Evolutionary conservation across 2,329 filamentous ascomycete species (phyloP).

Genomic region (Pezicula rhizophila): DNA sequence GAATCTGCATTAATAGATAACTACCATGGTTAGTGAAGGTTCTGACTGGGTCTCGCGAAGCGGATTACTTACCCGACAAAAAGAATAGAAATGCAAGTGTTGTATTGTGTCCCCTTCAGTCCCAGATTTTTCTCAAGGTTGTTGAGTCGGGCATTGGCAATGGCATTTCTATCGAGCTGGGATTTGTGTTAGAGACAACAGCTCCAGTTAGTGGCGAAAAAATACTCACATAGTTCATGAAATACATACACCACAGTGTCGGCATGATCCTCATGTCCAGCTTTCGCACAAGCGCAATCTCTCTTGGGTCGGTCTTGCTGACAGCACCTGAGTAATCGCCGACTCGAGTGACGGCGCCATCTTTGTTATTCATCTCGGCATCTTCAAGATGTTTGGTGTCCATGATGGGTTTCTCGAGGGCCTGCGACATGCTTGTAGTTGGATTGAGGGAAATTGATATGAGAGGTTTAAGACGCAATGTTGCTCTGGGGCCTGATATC

Average conservation of each 20-base stretch:
- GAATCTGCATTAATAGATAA: slow-evolving; percentile 19
- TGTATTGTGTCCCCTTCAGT: slow-evolving; percentile 25
- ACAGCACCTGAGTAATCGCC: slow-evolving; percentile 34
- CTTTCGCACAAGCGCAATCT: slow-evolving; percentile 35
- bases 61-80: slow-evolving; percentile 16
- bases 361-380: too few species aligned
- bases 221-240: slow-evolving; percentile 28
- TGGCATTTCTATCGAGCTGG: slow-evolving; percentile 27
- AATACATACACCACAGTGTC: slow-evolving; percentile 21
- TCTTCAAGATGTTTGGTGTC: too few species aligned
- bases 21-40: neutral
- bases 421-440: too few species aligned
- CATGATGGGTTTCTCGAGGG: too few species aligned
- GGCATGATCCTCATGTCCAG: slow-evolving; percentile 36
- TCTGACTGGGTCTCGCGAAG: neutral
- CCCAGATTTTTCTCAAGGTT: slow-evolving; percentile 17
- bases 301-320: slow-evolving; percentile 33
- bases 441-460: too few species aligned
- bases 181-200: too few species aligned
- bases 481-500: too few species aligned
- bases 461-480: too few species aligned
- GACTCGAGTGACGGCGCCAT: too few species aligned
- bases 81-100: slow-evolving; percentile 24
- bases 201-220: too few species aligned
- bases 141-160: slow-evolving; percentile 11